Percentiles rank a stretch among this genome's conserved stretches.
phyloP scores from a whole-genome alignment of 805 yeast species.

The Ogataea degrootiae region DNA sequence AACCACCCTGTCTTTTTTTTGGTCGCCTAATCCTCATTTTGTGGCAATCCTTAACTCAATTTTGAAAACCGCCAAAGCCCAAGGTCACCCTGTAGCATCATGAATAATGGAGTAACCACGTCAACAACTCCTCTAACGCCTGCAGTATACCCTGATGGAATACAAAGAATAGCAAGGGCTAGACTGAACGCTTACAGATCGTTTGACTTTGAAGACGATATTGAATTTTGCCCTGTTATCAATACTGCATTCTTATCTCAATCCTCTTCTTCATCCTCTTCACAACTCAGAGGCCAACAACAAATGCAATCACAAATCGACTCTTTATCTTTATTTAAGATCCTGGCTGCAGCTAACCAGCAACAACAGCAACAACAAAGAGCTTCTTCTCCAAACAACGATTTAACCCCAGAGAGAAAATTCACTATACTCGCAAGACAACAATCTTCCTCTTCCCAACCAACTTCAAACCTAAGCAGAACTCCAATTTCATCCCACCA shows the following conservation, averaged over 20 bases:
- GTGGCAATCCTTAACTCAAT: too few relatives aligned
- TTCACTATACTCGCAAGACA: not conserved
- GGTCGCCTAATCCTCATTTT: too few relatives aligned
- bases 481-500: not conserved
- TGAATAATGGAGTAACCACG: slow-evolving; percentile 6
- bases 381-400: not conserved
- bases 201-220: slow-evolving; percentile 66
- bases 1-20: too few relatives aligned
- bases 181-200: slow-evolving; percentile 60
- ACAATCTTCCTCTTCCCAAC: not conserved
- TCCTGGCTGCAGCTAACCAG: slow-evolving; percentile 17
- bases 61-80: too few relatives aligned
- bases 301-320: slow-evolving; percentile 9
- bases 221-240: slow-evolving; percentile 59
- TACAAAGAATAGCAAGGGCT: slow-evolving; percentile 34
- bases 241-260: slow-evolving; percentile 5
- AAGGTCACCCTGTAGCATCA: not conserved
- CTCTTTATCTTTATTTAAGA: slow-evolving; percentile 15
- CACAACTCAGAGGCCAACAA: not conserved
- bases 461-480: not conserved
- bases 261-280: too few relatives aligned
- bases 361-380: slow-evolving; percentile 6
- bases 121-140: slow-evolving; percentile 4
- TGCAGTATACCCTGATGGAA: not conserved
- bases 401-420: not conserved